A percentile compares a stretch with the other conserved stretches of the same genome.
These are phyloP conservation scores for Rosa lucieae DNA, from an alignment of 306 rosid species.

Conservation along the genomic window DNA sequence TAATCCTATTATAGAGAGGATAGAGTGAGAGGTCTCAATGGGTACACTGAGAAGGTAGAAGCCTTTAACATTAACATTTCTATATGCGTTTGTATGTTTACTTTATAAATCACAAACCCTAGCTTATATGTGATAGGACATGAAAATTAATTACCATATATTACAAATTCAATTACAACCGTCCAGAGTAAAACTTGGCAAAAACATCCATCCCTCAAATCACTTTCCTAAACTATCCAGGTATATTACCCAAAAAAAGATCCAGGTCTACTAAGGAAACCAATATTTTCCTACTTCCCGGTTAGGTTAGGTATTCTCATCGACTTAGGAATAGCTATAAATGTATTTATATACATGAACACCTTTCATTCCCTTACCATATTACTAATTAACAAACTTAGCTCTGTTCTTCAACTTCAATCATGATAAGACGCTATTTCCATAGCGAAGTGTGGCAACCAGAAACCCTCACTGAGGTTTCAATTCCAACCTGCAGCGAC, in stretches of 20 bases:
- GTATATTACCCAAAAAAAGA: background rate
- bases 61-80: no score
- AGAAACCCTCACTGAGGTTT: background rate
- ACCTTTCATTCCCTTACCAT: background rate
- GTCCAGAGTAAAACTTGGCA: no score
- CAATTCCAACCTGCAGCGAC: background rate
- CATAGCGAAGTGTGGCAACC: conserved; percentile 2
- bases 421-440: background rate
- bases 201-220: no score
- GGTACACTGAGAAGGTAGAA: no score
- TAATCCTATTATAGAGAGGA: no score
- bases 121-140: no score
- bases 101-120: no score
- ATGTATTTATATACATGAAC: background rate
- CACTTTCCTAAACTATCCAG: background rate
- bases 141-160: no score
- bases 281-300: background rate
- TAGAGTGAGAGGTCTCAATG: no score
- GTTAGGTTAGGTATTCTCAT: background rate
- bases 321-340: background rate
- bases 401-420: conserved; percentile 2
- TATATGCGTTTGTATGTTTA: no score
- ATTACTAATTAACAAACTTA: background rate
- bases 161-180: no score
- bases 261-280: background rate